A percentile compares a stretch with the other conserved stretches of the same genome.
phyloP scores from a whole-genome alignment of 2,329 filamentous ascomycete species.

The Ceratocystis harringtonii region DNA sequence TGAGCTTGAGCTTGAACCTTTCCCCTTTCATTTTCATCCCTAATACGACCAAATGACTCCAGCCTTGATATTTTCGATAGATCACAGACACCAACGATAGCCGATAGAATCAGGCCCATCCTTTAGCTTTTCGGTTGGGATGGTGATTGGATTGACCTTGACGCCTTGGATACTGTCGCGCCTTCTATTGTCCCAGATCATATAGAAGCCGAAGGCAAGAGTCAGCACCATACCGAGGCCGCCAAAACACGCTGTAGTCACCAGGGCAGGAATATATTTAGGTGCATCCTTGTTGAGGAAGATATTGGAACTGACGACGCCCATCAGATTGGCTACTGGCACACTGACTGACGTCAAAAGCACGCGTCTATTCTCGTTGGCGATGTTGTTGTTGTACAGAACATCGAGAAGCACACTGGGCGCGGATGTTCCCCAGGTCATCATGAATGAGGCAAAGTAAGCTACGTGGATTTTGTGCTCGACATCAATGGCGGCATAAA shows the following conservation, averaged over 20 bases:
- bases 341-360: conserved; percentile 58
- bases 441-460: conserved; percentile 68
- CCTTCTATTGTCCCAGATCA: conserved; percentile 41
- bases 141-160: conserved; percentile 30
- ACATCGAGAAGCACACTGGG: conserved; percentile 53
- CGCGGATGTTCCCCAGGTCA: conserved; percentile 65
- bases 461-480: conserved; percentile 45
- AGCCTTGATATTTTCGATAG: conserved; percentile 36
- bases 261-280: conserved; percentile 49
- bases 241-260: conserved; percentile 51
- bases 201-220: conserved; percentile 40
- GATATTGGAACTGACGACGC: conserved; percentile 52
- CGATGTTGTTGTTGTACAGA: conserved; percentile 69
- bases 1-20: background rate
- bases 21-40: no score
- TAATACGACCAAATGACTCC: background rate
- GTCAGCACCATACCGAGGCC: conserved; percentile 43
- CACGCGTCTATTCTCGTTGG: conserved; percentile 57
- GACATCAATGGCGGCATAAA: conserved; percentile 58
- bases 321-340: conserved; percentile 63
- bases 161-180: conserved; percentile 40
- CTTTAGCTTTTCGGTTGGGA: conserved; percentile 35
- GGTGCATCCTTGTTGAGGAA: conserved; percentile 50
- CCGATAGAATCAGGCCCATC: conserved; percentile 34
- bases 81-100: conserved; percentile 37